Evolutionary conservation across 2,329 filamentous ascomycete genomes (phyloP).

Genomic region (Apiospora saccharicola): DNA sequence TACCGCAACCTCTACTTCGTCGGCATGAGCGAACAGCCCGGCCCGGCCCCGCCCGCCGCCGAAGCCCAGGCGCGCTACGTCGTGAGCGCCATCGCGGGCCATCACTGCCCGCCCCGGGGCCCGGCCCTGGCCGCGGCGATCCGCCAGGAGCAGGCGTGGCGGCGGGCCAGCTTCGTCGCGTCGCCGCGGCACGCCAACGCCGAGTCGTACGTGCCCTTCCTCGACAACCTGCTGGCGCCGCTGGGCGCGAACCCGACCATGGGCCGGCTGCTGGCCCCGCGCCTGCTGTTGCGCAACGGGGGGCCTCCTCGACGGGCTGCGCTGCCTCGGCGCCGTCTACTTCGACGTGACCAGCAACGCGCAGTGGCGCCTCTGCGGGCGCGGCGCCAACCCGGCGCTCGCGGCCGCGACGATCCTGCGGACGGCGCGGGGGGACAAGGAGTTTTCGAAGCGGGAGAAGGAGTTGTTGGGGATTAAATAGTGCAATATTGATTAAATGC

Average conservation of each 20-base stretch:
- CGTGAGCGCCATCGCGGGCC: slow-evolving; percentile 39
- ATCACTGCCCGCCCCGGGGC: slow-evolving; percentile 37
- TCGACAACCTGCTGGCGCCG: slow-evolving; percentile 43
- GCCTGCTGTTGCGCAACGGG: slow-evolving; percentile 20
- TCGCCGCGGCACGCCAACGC: slow-evolving; percentile 43
- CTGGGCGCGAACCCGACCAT: slow-evolving; percentile 44
- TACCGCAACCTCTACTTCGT: slow-evolving; percentile 44
- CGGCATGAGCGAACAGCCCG: slow-evolving; percentile 35
- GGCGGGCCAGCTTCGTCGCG: slow-evolving; percentile 39
- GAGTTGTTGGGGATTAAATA: slow-evolving; percentile 23
- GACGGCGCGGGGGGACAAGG: slow-evolving; percentile 34
- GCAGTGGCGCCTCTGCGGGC: slow-evolving; percentile 46
- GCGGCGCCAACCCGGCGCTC: slow-evolving; percentile 41
- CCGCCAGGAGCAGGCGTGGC: slow-evolving; percentile 35
- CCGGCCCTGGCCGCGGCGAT: slow-evolving; percentile 39
- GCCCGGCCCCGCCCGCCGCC: slow-evolving; percentile 41
- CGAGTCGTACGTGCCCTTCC: slow-evolving; percentile 40
- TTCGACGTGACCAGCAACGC: slow-evolving; percentile 45
- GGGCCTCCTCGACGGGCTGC: slow-evolving; percentile 39
- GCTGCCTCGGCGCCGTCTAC: slow-evolving; percentile 43
- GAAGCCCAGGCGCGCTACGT: slow-evolving; percentile 47
- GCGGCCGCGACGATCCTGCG: slow-evolving; percentile 44
- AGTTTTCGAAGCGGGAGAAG: slow-evolving; percentile 39
- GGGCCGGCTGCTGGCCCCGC: slow-evolving; percentile 39
- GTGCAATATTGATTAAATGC: no score